Conservation (phyloP, 148 eudicot genomes). For the Limonium bicolor region DNA sequence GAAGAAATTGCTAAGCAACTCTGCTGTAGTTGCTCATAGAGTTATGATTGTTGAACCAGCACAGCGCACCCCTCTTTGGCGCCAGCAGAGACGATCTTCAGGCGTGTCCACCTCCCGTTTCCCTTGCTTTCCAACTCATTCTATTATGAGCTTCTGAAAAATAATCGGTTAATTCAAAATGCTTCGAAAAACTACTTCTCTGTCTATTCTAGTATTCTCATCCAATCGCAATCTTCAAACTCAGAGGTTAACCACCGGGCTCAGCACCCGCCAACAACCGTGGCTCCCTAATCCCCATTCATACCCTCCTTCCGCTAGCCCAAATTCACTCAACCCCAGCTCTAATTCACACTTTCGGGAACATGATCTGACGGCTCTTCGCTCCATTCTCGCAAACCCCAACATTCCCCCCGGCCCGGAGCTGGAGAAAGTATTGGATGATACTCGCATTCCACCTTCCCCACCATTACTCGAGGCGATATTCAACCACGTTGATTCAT, state of each 20-base stretch:
- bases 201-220: slow-evolving; percentile 12
- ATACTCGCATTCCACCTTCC: slow-evolving; percentile 15
- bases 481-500: slow-evolving; percentile 29
- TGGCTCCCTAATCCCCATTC: slow-evolving; percentile 6
- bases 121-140: too few species aligned
- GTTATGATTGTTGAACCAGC: too few species aligned
- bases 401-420: slow-evolving; percentile 14
- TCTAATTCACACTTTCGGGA: slow-evolving; percentile 15
- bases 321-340: slow-evolving; percentile 13
- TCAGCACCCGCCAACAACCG: slow-evolving; percentile 8
- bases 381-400: slow-evolving; percentile 24
- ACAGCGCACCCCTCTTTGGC: too few species aligned
- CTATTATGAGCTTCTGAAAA: too few species aligned
- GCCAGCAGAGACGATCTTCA: too few species aligned
- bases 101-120: too few species aligned
- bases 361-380: slow-evolving; percentile 21
- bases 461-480: slow-evolving; percentile 21
- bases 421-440: slow-evolving; percentile 27
- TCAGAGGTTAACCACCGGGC: slow-evolving; percentile 3
- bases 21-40: too few species aligned
- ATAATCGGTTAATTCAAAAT: too few species aligned
- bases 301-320: slow-evolving; percentile 2
- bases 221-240: slow-evolving; percentile 10
- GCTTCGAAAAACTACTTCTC: slow-evolving; percentile 6
- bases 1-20: too few species aligned